Conservation (phyloP, 2,329 filamentous ascomycete genomes). For the Fusarium albidum region DNA sequence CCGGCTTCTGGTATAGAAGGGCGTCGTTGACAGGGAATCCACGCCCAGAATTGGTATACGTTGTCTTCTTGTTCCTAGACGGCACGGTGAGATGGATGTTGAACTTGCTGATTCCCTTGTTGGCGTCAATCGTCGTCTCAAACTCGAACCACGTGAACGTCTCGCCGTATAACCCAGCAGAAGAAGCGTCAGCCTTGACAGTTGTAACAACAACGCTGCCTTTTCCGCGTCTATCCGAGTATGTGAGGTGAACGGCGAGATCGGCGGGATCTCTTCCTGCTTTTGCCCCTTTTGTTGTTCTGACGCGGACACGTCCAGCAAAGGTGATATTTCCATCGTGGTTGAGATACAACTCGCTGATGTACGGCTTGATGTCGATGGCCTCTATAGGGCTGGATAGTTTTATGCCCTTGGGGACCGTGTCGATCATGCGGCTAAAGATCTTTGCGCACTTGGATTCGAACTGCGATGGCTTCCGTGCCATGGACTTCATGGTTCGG, state of each 20-base stretch:
- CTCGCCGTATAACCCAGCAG: constrained; percentile 37
- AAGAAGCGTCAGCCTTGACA: constrained; percentile 20
- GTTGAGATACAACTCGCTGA: constrained; percentile 39
- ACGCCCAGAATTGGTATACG: constrained; percentile 38
- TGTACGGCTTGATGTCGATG: constrained; percentile 45
- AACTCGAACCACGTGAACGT: constrained; percentile 45
- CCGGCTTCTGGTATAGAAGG: constrained; percentile 37
- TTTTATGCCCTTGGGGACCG: constrained; percentile 41
- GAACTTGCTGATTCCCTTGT: constrained; percentile 44
- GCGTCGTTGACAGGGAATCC: constrained; percentile 42
- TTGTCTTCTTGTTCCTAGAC: constrained; percentile 32
- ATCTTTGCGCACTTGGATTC: constrained; percentile 42
- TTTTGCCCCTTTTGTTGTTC: constrained; percentile 12
- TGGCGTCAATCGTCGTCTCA: constrained; percentile 29
- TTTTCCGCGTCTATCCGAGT: constrained; percentile 19
- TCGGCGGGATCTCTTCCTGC: constrained; percentile 33
- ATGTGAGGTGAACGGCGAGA: constrained; percentile 34
- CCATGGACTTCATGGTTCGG: constrained; percentile 51
- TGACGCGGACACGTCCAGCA: constrained; percentile 39
- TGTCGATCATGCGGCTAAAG: constrained; percentile 48
- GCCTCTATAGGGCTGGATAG: constrained; percentile 42
- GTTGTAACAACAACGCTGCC: constrained; percentile 1
- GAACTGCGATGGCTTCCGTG: constrained; percentile 46
- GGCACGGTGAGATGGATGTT: constrained; percentile 39
- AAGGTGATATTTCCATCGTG: constrained; percentile 36